Base-by-base conservation (phyloP, 192 early-diverging fungal species). In the Coemansia sp. region DNA sequence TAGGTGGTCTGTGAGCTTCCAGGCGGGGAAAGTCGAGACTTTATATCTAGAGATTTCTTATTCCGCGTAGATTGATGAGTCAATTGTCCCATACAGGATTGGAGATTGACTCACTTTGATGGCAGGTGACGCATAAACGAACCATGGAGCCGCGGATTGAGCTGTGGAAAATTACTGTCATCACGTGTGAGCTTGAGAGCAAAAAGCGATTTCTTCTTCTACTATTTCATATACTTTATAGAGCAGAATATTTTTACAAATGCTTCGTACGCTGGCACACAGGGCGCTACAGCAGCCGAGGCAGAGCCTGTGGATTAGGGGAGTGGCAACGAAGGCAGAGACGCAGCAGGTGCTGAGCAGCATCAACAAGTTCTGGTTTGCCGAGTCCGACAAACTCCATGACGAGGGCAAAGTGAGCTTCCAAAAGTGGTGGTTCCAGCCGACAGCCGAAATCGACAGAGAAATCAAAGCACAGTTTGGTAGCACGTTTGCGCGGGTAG, bases 391-490 rank as follows among this genome's bases (percentile, higher is more conserved):
- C 55, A 37, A 54, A 21, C 62, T 76, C n/a, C 72, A 76, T 47
- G 47, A 57, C 21, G 57, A 40, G 6, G 61, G 61, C 28, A 61
- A 69, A 48, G 61, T 38, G 26, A 69, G 72, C 38, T 80, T 73
- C 58, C 78, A 73, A 50, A 65, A 53, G 38, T 73, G 72, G 66
- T 80, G 78, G 78, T 80, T 75, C 55, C 42, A 75, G 53, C 65
- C 56, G 10, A 57, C 40, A n/a, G 20, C 50, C 6, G 51, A 46
- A 3, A 48, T 71, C 16, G 78, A 80, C 72, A 12, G n/a, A 8
- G 50, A 71, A 35, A 71, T 80, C 37, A 61, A 46, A 21, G 40
- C 53, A 14, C 15, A 46, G 15, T 80, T 80, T 54, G 56, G 45
- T 7, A 12, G 42, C 3, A 53, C 46, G 6, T 58, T 55, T 41